phyloP scores from a whole-genome alignment of 495 filamentous ascomycete genomes.

The Xylaria scruposa region DNA sequence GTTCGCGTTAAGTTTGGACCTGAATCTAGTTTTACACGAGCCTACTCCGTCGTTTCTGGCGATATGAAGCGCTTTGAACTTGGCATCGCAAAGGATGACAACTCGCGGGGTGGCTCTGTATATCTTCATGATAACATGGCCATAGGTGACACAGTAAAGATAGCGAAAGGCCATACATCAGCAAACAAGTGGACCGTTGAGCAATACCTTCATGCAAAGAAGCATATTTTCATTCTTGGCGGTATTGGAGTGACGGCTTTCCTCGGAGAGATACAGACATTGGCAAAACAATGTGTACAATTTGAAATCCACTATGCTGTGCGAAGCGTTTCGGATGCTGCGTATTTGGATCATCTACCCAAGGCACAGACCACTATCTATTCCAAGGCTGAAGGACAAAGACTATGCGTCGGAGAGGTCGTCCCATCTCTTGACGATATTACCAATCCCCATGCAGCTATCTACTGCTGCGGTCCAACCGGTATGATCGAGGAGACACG shows the following conservation, averaged over 20 bases:
- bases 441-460: constrained; percentile 13
- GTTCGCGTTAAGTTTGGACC: constrained; percentile 40
- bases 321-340: constrained; percentile 42
- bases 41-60: constrained; percentile 50
- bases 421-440: constrained; percentile 30
- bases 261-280: constrained; percentile 34
- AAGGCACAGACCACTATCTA: constrained; percentile 31
- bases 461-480: constrained; percentile 40
- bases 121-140: constrained; percentile 43
- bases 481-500: constrained; percentile 33
- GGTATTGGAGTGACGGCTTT: constrained; percentile 54
- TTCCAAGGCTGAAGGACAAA: constrained; percentile 33
- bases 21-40: constrained; percentile 35
- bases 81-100: constrained; percentile 46
- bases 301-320: constrained; percentile 49
- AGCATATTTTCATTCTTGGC: constrained; percentile 48
- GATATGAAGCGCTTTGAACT: constrained; percentile 44
- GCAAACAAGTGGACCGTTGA: constrained; percentile 28
- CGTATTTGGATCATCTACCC: constrained; percentile 40
- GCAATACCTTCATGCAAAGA: constrained; percentile 28
- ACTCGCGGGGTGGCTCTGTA: constrained; percentile 46
- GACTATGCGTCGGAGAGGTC: constrained; percentile 28
- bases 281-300: constrained; percentile 36
- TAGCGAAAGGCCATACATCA: constrained; percentile 39
- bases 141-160: constrained; percentile 55